These are phyloP conservation scores for Pseudogymnoascus sp. DNA, from an alignment of 2,329 filamentous ascomycete genomes.

Conservation along the genomic window DNA sequence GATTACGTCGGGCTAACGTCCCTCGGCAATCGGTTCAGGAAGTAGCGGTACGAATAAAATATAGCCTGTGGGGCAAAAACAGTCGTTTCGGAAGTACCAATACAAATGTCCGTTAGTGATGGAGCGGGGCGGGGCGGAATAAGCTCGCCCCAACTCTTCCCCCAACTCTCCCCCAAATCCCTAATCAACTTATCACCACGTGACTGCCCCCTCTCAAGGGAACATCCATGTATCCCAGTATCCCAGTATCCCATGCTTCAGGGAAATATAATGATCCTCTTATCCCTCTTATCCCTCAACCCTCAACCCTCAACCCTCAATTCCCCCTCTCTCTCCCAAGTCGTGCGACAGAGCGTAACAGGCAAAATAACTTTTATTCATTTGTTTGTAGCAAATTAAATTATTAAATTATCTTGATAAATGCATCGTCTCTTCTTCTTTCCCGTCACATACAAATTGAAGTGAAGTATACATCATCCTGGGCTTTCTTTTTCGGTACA, in stretches of 20 bases:
- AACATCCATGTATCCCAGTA: neutral
- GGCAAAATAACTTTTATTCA: neutral
- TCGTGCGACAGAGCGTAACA: neutral
- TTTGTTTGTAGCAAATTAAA: neutral
- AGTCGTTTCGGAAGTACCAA: neutral
- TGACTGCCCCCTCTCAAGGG: neutral
- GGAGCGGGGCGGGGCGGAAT: neutral
- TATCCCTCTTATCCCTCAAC: neutral
- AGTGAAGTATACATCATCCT: neutral
- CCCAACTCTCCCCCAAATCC: neutral
- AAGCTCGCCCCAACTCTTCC: neutral
- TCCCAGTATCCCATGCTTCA: no score
- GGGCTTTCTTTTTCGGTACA: neutral
- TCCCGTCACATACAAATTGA: neutral
- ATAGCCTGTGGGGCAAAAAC: neutral
- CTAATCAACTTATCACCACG: neutral
- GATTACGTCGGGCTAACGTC: conserved; percentile 2
- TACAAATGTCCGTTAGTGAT: neutral
- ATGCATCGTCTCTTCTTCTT: neutral
- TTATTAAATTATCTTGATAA: neutral
- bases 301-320: no score
- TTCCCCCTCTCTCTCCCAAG: neutral
- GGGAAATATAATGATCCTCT: neutral
- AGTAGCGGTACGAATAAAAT: neutral
- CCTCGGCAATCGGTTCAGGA: neutral